A percentile compares a stretch with the other conserved stretches of the same genome.
phyloP scores from a whole-genome alignment of 441 rosid species.

The Kokia cookei region DNA sequence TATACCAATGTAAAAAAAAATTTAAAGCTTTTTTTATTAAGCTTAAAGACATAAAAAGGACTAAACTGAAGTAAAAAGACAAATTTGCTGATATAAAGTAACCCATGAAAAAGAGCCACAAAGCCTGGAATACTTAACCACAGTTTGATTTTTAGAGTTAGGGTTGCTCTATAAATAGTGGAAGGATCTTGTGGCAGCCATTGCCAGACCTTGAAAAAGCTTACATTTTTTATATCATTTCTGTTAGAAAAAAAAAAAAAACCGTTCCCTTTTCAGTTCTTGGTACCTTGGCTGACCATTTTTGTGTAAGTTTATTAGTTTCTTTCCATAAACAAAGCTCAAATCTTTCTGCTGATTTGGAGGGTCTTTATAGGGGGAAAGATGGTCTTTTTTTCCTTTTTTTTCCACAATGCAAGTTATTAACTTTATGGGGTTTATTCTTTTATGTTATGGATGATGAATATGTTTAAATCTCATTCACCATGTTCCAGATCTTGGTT shows the following conservation, averaged over 20 bases:
- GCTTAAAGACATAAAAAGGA: not conserved
- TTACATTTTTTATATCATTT: not conserved
- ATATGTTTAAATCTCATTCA: too few species aligned
- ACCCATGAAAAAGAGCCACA: slow-evolving; percentile 28
- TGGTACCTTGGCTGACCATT: not conserved
- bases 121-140: slow-evolving; percentile 41
- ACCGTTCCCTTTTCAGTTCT: not conserved
- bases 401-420: too few species aligned
- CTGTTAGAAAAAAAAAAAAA: not conserved
- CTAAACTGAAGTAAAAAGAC: slow-evolving; percentile 7
- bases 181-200: slow-evolving; percentile 6
- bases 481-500: too few species aligned
- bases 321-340: slow-evolving; percentile 5
- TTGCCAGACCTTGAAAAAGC: not conserved
- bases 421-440: too few species aligned
- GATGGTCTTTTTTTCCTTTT: too few species aligned
- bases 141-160: slow-evolving; percentile 29
- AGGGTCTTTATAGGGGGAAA: too few species aligned
- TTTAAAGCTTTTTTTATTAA: not conserved
- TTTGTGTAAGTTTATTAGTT: slow-evolving; percentile 27
- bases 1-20: not conserved
- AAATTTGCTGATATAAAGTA: slow-evolving; percentile 51
- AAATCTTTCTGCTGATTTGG: not conserved
- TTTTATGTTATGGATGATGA: too few species aligned
- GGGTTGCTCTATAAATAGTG: slow-evolving; percentile 5